Percentiles rank a stretch among this genome's conserved stretches.
phyloP scores from a whole-genome alignment of 352 stramenopile genomes.

The Pythium rishiriense region DNA sequence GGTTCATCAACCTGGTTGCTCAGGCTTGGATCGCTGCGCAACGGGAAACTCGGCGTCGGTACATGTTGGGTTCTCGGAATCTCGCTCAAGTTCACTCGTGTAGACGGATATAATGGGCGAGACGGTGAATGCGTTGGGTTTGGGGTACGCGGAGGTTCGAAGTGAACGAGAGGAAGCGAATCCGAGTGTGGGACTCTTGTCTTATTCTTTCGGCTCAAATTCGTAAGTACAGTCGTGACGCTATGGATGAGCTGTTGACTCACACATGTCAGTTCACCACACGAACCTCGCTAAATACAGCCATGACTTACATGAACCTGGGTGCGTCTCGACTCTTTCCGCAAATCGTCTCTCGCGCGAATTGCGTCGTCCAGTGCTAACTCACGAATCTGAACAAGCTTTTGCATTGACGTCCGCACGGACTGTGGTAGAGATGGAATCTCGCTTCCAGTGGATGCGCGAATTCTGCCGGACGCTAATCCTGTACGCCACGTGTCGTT shows the following conservation, averaged over 20 bases:
- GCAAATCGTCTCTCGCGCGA: conserved; percentile 28
- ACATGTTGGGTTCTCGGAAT: conserved; percentile 62
- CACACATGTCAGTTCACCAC: background rate
- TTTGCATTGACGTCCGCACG: conserved; percentile 43
- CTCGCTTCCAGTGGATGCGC: background rate
- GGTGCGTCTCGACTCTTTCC: conserved; percentile 32
- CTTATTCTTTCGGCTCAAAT: conserved; percentile 41
- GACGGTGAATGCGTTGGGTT: conserved; percentile 24
- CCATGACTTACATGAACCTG: conserved; percentile 39
- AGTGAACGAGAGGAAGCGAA: conserved; percentile 14
- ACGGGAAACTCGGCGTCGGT: conserved; percentile 41
- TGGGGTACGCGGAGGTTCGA: conserved; percentile 18
- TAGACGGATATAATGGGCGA: conserved; percentile 43
- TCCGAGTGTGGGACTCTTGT: conserved; percentile 10
- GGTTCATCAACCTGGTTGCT: background rate
- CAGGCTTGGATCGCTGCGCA: background rate
- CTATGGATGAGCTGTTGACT: conserved; percentile 47
- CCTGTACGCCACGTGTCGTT: conserved; percentile 17
- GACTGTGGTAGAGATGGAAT: conserved; percentile 5
- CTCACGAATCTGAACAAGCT: conserved; percentile 43
- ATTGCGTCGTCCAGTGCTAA: conserved; percentile 31
- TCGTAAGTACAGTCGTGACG: conserved; percentile 52
- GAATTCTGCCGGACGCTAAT: background rate
- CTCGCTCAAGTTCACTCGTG: conserved; percentile 50
- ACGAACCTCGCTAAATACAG: background rate